These are phyloP conservation scores for Eucalyptus fibrosa DNA, from an alignment of 345 rosid species.

Conservation along the genomic window DNA sequence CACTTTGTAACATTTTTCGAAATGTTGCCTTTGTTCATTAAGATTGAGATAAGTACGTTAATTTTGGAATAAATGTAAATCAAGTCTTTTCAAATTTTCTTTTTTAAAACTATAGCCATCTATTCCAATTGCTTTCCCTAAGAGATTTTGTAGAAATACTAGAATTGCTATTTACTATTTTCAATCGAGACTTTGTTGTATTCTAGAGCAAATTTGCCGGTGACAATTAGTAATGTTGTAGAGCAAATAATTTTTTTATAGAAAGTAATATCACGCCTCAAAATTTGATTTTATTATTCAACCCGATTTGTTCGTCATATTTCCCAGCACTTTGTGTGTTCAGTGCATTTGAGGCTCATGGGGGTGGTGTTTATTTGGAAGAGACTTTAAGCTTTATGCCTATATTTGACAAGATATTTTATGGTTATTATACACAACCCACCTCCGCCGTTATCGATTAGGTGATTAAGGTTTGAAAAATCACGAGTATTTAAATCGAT, in stretches of 20 bases:
- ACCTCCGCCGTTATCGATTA: neutral
- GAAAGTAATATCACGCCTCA: rapidly evolving
- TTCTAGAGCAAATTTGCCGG: too few relatives aligned
- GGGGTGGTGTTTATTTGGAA: neutral
- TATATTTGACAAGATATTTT: neutral
- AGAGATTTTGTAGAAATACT: too few relatives aligned
- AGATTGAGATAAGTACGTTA: too few relatives aligned
- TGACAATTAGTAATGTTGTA: too few relatives aligned
- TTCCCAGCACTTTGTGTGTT: neutral
- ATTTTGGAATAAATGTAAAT: too few relatives aligned
- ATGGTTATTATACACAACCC: neutral
- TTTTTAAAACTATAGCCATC: too few relatives aligned
- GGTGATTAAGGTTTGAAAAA: neutral
- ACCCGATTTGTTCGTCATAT: rapidly evolving
- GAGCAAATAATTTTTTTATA: too few relatives aligned
- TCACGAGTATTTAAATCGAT: rapidly evolving
- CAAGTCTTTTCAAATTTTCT: too few relatives aligned
- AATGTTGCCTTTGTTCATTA: too few relatives aligned
- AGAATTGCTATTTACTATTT: too few relatives aligned
- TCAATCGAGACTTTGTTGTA: too few relatives aligned
- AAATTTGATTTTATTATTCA: rapidly evolving
- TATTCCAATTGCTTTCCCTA: rapidly evolving
- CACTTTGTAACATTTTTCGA: too few relatives aligned
- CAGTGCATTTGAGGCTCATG: neutral
- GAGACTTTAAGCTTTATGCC: neutral